Conservation (phyloP, 768 basidiomycete genomes). For the Tulasnella calospora region DNA sequence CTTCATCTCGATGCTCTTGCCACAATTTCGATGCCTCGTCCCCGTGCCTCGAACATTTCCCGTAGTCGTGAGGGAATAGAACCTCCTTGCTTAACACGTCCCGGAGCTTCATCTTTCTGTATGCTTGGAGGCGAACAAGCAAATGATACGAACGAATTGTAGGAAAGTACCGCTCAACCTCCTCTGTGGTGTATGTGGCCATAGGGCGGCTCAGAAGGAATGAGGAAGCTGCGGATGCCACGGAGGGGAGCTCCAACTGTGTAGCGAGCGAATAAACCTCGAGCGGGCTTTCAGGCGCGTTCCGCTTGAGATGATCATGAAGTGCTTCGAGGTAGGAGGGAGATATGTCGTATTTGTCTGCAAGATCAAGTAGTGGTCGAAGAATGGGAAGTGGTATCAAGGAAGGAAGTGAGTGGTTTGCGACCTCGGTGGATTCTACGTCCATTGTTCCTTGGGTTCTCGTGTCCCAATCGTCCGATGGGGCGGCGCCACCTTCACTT, state of each 20-base stretch:
- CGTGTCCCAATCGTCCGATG: not conserved
- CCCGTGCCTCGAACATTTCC: slow-evolving; percentile 52
- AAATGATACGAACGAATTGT: slow-evolving; percentile 60
- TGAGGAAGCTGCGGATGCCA: slow-evolving; percentile 56
- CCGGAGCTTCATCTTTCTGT: slow-evolving; percentile 51
- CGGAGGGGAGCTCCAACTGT: slow-evolving; percentile 34
- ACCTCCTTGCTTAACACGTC: slow-evolving; percentile 53
- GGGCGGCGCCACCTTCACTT: not conserved
- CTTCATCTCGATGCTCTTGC: slow-evolving; percentile 47
- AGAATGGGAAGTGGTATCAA: slow-evolving; percentile 65
- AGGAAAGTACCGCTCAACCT: slow-evolving; percentile 49
- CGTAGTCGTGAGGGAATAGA: slow-evolving; percentile 70
- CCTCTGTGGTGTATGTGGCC: slow-evolving; percentile 48
- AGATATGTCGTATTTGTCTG: slow-evolving; percentile 62
- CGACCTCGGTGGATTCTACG: slow-evolving; percentile 29
- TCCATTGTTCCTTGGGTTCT: not conserved
- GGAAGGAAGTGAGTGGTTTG: slow-evolving; percentile 38
- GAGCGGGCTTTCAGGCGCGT: slow-evolving; percentile 50
- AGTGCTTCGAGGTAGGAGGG: slow-evolving; percentile 44
- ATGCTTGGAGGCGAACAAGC: slow-evolving; percentile 54
- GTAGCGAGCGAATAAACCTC: slow-evolving; percentile 58
- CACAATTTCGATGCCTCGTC: slow-evolving; percentile 46
- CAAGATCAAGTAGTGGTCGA: slow-evolving; percentile 50
- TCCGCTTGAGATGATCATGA: slow-evolving; percentile 50
- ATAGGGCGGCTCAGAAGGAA: slow-evolving; percentile 53